Percentiles rank a stretch among this genome's conserved stretches.
Conservation (phyloP, 768 basidiomycete genomes). For the Trametes maxima region DNA sequence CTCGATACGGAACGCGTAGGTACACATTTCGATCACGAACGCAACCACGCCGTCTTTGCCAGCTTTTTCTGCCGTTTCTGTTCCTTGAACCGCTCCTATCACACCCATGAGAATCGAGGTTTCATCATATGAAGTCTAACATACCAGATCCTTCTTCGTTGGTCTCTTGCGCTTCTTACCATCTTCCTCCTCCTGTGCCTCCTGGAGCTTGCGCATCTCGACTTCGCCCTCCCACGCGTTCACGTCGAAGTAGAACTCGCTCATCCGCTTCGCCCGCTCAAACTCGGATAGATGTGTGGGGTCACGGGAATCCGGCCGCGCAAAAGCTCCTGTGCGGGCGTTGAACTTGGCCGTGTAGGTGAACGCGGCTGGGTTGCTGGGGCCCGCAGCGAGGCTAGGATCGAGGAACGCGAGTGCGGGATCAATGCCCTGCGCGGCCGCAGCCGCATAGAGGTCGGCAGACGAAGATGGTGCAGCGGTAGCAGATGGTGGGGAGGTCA, state of each 20-base stretch:
- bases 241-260: slow-evolving; percentile 86
- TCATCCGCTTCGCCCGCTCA: slow-evolving; percentile 84
- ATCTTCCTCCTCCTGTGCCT: slow-evolving; percentile 47
- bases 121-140: slow-evolving; percentile 32
- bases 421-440: slow-evolving; percentile 80
- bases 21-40: slow-evolving; percentile 46
- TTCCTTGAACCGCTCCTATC: slow-evolving; percentile 80
- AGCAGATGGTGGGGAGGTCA: slow-evolving; percentile 14
- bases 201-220: slow-evolving; percentile 45
- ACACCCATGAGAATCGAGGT: slow-evolving; percentile 19
- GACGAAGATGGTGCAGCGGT: slow-evolving; percentile 35
- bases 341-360: slow-evolving; percentile 73
- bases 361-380: slow-evolving; percentile 39
- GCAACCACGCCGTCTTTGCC: slow-evolving; percentile 86
- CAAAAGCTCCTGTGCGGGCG: slow-evolving; percentile 77
- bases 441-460: slow-evolving; percentile 64
- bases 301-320: slow-evolving; percentile 65
- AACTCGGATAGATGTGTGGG: slow-evolving; percentile 79
- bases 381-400: slow-evolving; percentile 55
- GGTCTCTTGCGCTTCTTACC: slow-evolving; percentile 78
- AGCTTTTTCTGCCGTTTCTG: slow-evolving; percentile 83
- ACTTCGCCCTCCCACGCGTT: slow-evolving; percentile 77
- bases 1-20: neutral
- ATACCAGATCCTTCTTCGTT: slow-evolving; percentile 81
- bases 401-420: slow-evolving; percentile 81